Conservation (phyloP, 1,284 basidiomycete species). For the Ceratobasidium sp. region DNA sequence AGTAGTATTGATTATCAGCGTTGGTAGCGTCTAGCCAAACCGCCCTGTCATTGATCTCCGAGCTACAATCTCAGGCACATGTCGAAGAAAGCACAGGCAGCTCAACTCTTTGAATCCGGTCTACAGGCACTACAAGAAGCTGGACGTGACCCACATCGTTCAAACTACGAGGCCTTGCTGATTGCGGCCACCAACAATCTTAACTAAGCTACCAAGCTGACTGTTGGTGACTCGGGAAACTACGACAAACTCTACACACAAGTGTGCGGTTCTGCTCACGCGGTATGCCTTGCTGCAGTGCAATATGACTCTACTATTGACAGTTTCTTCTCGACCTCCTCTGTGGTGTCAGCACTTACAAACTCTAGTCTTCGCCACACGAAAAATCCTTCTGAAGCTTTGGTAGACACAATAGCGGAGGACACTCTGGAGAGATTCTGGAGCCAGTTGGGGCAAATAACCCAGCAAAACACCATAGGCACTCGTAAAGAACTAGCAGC, state of each 20-base stretch:
- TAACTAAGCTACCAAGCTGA: neutral
- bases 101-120: slow-evolving; percentile 8
- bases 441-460: neutral
- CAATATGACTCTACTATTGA: neutral
- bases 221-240: neutral
- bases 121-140: neutral
- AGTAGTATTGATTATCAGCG: no score
- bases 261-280: neutral
- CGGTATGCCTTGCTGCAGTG: neutral
- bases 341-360: neutral
- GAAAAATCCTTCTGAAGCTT: neutral
- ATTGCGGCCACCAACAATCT: neutral
- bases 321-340: neutral
- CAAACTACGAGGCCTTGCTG: neutral
- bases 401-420: neutral
- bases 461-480: neutral
- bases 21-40: no score
- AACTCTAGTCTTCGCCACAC: neutral
- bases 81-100: neutral
- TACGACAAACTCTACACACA: neutral
- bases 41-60: no score
- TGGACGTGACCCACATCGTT: no score
- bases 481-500: neutral
- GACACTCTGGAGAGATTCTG: slow-evolving; percentile 1
- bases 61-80: neutral